Conservation (phyloP, 768 basidiomycete genomes). For the Tulasnella sp. region DNA sequence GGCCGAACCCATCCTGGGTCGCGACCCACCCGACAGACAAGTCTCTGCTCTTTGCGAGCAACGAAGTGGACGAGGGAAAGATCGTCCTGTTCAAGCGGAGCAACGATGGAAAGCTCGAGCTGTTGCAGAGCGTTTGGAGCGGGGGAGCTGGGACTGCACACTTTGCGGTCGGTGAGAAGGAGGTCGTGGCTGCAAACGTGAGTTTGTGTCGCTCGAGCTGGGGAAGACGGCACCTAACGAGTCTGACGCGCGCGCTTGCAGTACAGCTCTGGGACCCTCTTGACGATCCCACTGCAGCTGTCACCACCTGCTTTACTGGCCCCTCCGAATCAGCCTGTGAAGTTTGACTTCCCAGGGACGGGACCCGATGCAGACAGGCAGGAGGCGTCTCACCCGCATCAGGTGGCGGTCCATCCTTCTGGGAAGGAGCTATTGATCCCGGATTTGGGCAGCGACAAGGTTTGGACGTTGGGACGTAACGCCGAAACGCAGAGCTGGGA, state of each 20-base stretch:
- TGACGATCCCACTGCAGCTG: slow-evolving; percentile 54
- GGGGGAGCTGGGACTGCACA: slow-evolving; percentile 63
- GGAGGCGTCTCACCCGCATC: slow-evolving; percentile 71
- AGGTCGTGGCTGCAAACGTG: slow-evolving; percentile 70
- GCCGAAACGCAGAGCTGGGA: slow-evolving; percentile 47
- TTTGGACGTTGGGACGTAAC: slow-evolving; percentile 53
- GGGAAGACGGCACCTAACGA: slow-evolving; percentile 2
- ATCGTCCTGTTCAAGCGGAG: slow-evolving; percentile 59
- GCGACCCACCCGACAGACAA: slow-evolving; percentile 54
- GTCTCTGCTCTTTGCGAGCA: slow-evolving; percentile 59
- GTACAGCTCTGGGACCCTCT: slow-evolving; percentile 66
- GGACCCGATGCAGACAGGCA: slow-evolving; percentile 70
- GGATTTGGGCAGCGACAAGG: slow-evolving; percentile 70
- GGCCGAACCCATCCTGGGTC: slow-evolving; percentile 65
- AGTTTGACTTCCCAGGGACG: slow-evolving; percentile 45
- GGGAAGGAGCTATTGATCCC: slow-evolving; percentile 63
- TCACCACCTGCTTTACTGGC: slow-evolving; percentile 46
- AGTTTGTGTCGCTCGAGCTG: slow-evolving; percentile 38
- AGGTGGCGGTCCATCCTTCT: slow-evolving; percentile 52
- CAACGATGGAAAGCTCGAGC: slow-evolving; percentile 48
- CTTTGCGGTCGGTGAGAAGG: slow-evolving; percentile 54
- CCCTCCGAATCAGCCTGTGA: slow-evolving; percentile 34
- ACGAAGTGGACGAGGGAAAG: slow-evolving; percentile 66
- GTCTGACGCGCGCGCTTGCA: slow-evolving; percentile 37
- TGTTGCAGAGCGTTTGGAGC: slow-evolving; percentile 51